Evolutionary conservation across 2,329 filamentous ascomycete genomes (phyloP).

Genomic region (Calonectria pauciramosa): DNA sequence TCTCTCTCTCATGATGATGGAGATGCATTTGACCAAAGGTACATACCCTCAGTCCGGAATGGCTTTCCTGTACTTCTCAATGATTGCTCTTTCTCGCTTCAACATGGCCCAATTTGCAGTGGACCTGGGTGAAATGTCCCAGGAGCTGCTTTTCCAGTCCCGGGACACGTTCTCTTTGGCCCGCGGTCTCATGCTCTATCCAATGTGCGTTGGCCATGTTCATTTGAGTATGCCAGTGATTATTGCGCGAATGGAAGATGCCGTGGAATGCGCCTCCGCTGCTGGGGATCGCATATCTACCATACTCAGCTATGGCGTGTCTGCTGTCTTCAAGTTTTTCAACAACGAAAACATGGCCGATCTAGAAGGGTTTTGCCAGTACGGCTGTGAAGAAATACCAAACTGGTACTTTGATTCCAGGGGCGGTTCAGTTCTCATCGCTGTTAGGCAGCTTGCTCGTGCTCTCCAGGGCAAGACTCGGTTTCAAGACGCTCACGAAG

Average conservation of each 20-base stretch:
- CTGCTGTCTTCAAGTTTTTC: conserved; percentile 77
- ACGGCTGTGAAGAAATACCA: conserved; percentile 79
- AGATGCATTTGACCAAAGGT: conserved; percentile 74
- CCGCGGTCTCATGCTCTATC: conserved; percentile 77
- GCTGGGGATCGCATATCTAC: conserved; percentile 80
- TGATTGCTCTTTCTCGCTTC: conserved; percentile 78
- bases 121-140: conserved; percentile 73
- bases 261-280: conserved; percentile 74
- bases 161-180: conserved; percentile 76
- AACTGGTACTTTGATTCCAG: conserved; percentile 80
- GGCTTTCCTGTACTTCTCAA: conserved; percentile 76
- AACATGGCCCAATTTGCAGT: conserved; percentile 78
- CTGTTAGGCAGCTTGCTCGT: conserved; percentile 74
- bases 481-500: conserved; percentile 60
- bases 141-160: conserved; percentile 74
- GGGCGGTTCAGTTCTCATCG: conserved; percentile 78
- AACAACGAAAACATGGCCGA: conserved; percentile 78
- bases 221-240: conserved; percentile 72
- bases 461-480: conserved; percentile 82
- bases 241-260: conserved; percentile 72
- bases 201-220: conserved; percentile 79
- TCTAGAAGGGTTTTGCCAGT: conserved; percentile 78
- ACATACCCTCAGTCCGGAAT: conserved; percentile 78
- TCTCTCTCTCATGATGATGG: conserved; percentile 75
- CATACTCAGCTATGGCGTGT: conserved; percentile 78